Conservation (phyloP, 306 rosid species). For the Oemleria cerasiformis region DNA sequence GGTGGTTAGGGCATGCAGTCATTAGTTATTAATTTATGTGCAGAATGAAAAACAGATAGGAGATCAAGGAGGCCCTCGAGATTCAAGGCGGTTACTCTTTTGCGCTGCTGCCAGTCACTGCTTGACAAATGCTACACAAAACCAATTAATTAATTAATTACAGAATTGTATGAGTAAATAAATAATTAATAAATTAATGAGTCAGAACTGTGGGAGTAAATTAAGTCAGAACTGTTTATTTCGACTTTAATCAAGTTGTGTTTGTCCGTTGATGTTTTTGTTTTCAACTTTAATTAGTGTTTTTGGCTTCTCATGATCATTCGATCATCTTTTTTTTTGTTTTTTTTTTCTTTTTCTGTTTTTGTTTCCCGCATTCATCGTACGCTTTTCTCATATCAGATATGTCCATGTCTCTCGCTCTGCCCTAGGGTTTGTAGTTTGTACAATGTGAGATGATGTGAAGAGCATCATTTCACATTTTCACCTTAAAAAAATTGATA, state of each 20-base stretch:
- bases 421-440: constrained; percentile 15
- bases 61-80: constrained; percentile 22
- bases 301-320: constrained; percentile 27
- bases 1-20: background rate
- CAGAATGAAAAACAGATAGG: background rate
- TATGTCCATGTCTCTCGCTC: constrained; percentile 36
- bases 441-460: background rate
- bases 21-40: background rate
- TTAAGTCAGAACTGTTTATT: background rate
- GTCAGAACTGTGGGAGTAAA: background rate
- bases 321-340: constrained; percentile 24
- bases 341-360: constrained; percentile 14
- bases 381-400: constrained; percentile 43
- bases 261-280: constrained; percentile 11
- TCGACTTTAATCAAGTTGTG: constrained; percentile 14
- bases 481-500: too few relatives aligned
- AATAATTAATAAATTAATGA: background rate
- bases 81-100: constrained; percentile 35
- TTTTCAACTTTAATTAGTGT: constrained; percentile 24
- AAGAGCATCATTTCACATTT: too few relatives aligned
- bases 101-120: constrained; percentile 24
- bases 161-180: background rate
- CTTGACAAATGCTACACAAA: constrained; percentile 28
- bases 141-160: too few relatives aligned
- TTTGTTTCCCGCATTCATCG: constrained; percentile 76